A percentile compares a stretch with the other conserved stretches of the same genome.
phyloP scores from a whole-genome alignment of 306 rosid genomes.

The Glycyrrhiza uralensis region DNA sequence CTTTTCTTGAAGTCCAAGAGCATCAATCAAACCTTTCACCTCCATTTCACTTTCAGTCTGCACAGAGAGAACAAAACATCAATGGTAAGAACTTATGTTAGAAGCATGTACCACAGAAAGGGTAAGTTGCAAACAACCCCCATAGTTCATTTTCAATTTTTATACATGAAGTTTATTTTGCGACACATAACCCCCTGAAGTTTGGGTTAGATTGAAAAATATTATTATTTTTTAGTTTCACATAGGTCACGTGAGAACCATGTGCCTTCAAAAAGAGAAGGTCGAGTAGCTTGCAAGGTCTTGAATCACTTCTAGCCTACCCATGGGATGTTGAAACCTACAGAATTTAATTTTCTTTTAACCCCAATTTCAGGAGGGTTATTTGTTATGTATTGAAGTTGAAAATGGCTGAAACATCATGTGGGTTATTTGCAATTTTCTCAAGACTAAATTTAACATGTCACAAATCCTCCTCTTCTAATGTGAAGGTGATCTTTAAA shows the following conservation, averaged over 20 bases:
- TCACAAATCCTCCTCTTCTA: not conserved
- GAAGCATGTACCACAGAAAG: conserved; percentile 5
- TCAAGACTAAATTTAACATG: conserved; percentile 13
- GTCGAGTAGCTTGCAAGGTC: not conserved
- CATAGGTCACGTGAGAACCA: not conserved
- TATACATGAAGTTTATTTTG: not conserved
- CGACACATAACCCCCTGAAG: not conserved
- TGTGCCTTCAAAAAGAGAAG: not conserved
- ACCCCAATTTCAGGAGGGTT: not conserved
- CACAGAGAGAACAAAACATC: conserved; percentile 23
- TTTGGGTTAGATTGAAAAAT: not conserved
- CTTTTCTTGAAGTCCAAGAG: conserved; percentile 82
- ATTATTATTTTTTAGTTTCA: not conserved
- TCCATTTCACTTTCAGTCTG: conserved; percentile 78
- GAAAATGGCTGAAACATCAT: not conserved
- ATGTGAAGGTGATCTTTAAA: not conserved
- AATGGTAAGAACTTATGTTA: conserved; percentile 13
- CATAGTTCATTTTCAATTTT: not conserved
- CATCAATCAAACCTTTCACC: conserved; percentile 64
- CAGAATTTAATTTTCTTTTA: not conserved
- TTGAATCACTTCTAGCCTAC: not conserved
- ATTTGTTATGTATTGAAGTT: not conserved
- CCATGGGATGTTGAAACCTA: not conserved
- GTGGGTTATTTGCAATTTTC: not conserved
- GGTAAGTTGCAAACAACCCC: not conserved